phyloP scores from a whole-genome alignment of 257 asterid species.

The Solanum pennellii region DNA sequence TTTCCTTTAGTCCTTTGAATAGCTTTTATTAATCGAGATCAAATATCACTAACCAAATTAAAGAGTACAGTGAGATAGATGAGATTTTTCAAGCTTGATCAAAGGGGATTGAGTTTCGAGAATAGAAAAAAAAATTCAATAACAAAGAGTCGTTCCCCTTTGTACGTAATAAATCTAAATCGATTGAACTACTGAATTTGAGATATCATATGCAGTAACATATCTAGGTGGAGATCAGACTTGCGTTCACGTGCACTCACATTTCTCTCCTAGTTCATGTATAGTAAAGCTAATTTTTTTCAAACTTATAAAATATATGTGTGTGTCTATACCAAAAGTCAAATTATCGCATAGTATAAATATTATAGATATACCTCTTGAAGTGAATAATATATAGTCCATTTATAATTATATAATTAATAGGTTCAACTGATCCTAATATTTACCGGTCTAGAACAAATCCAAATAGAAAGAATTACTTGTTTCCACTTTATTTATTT shows the following conservation, averaged over 20 bases:
- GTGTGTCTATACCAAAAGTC: not conserved
- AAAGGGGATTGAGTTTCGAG: not conserved
- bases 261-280: not conserved
- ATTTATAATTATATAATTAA: not conserved
- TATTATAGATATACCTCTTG: fast-evolving
- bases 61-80: not conserved
- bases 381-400: not conserved
- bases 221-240: not conserved
- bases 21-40: not conserved
- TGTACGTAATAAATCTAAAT: not conserved
- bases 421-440: not conserved
- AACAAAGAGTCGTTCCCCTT: not conserved
- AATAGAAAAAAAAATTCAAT: not conserved
- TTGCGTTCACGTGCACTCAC: not conserved
- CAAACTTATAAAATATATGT: too few species aligned
- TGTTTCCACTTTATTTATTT: not conserved
- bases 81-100: not conserved
- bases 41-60: not conserved
- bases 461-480: not conserved
- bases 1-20: not conserved
- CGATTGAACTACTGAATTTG: not conserved
- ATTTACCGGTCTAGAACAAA: not conserved
- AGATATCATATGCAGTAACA: not conserved
- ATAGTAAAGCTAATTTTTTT: not conserved
- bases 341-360: fast-evolving